These are phyloP conservation scores for Gigaspora rosea DNA, from an alignment of 192 early-diverging fungal genomes.

Conservation along the genomic window DNA sequence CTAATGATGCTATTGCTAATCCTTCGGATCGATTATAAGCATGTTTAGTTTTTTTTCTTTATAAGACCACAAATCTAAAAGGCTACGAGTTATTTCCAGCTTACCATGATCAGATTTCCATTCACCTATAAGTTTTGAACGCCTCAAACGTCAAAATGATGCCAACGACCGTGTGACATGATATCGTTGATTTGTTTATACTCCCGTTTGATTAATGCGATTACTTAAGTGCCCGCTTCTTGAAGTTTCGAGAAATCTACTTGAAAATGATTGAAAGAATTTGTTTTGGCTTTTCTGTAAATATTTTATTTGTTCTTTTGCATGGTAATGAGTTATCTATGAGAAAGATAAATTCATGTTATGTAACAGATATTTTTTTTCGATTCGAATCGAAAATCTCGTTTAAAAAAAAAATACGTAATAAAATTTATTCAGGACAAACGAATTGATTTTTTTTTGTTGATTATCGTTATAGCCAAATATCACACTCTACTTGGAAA, in stretches of 20 bases:
- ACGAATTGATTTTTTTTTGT: too few relatives aligned
- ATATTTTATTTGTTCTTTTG: conserved; percentile 45
- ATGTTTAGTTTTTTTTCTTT: conserved; percentile 46
- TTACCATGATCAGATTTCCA: conserved; percentile 43
- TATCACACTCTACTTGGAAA: too few relatives aligned
- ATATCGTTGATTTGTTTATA: conserved; percentile 65
- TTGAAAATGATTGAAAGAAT: conserved; percentile 70
- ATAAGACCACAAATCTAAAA: conserved; percentile 87
- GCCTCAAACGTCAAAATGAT: conserved; percentile 74
- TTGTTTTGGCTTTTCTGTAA: conserved; percentile 55
- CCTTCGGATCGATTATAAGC: conserved; percentile 78
- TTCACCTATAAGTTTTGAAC: conserved; percentile 46
- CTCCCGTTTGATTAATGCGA: conserved; percentile 69
- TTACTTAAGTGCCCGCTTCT: conserved; percentile 67
- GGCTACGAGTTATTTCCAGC: conserved; percentile 63
- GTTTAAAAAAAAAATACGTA: too few relatives aligned
- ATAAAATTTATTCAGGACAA: too few relatives aligned
- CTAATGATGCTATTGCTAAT: conserved; percentile 77
- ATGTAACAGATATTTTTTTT: too few relatives aligned
- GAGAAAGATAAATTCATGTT: too few relatives aligned
- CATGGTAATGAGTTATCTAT: too few relatives aligned
- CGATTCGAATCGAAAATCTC: too few relatives aligned
- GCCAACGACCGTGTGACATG: conserved; percentile 85
- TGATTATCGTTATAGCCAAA: too few relatives aligned
- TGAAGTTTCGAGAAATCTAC: conserved; percentile 65